These are phyloP conservation scores for Dentipellis fragilis DNA, from an alignment of 768 basidiomycete genomes.

Conservation along the genomic window DNA sequence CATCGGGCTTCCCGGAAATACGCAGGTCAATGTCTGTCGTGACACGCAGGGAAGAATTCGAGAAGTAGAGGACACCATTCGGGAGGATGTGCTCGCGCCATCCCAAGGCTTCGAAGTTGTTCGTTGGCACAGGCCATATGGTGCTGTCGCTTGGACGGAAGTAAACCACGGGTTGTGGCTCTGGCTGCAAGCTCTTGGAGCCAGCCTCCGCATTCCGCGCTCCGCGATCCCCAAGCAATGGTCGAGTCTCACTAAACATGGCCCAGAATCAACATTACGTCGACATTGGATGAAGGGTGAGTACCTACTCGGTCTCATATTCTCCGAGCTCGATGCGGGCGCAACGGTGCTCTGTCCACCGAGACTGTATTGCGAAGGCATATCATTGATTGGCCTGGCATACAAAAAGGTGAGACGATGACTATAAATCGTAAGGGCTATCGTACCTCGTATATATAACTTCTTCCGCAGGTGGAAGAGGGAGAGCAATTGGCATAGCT, in stretches of 20 bases:
- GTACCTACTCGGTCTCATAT: conserved; percentile 20
- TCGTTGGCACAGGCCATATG: conserved; percentile 15
- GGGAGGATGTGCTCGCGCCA: conserved; percentile 76
- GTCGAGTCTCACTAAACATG: conserved; percentile 38
- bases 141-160: conserved; percentile 14
- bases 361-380: conserved; percentile 5
- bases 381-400: conserved; percentile 10
- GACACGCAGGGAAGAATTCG: conserved; percentile 48
- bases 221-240: conserved; percentile 33
- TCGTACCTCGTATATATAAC: conserved; percentile 7
- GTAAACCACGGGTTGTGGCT: conserved; percentile 6
- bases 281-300: conserved; percentile 1
- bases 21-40: conserved; percentile 69
- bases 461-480: conserved; percentile 6
- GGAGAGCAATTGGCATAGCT: conserved; percentile 3
- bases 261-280: not conserved
- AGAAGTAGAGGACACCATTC: conserved; percentile 60
- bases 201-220: conserved; percentile 17
- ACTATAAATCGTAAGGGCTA: not conserved
- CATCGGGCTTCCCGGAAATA: conserved; percentile 36
- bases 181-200: conserved; percentile 13
- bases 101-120: conserved; percentile 38
- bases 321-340: conserved; percentile 2
- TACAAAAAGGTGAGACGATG: not conserved
- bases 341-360: not conserved